Evolutionary conservation across 441 rosid genomes (phyloP), one percentile per base, ranked within the genome.

Genomic region (Bocquillonia castaneifolia): DNA sequence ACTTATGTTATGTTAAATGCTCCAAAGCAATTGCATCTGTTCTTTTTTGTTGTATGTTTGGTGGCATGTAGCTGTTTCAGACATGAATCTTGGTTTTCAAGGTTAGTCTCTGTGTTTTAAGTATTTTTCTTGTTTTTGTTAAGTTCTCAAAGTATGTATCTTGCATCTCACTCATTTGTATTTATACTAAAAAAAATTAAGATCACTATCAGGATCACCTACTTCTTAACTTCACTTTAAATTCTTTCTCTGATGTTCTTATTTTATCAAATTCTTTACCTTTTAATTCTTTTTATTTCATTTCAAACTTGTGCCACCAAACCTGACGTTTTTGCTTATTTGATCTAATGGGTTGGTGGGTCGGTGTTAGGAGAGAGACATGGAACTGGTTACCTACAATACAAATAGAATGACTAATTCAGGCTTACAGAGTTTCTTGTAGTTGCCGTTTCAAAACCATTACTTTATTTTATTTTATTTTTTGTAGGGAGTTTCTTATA

Each of bases 161-260:
- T 85, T 88, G 86, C 78, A 67, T 77, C 80, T 76, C 77, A 85
- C 90, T 83, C 90, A 58, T 84, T 62, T 71, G 23, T 42, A 39
- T 29, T 40, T 68, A 69, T 68, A 42, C 20, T 4, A 9, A 36
- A 36, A 36, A 36, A 9, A 36, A 66, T n/a, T n/a, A 17, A 72
- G 64, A 26, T 75, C 71, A 55, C 78, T 44, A 15, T 75, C 80
- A 84, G n/a, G n/a, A n/a, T n/a, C n/a, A n/a, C 80, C 84, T 67
- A 76, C 81, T 82, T 75, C 72, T 71, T 78, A 75, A 75, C 88
- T 84, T 89, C 82, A 78, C 76, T 79, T 81, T 61, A 65, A 89
- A 86, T 83, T 78, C 69, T 83, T 78, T 66, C 65, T 57, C 64
- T 51, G 66, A 75, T 75, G 69, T 78, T 74, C 69, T 68, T 48